phyloP scores from a whole-genome alignment of 2,329 filamentous ascomycete genomes.

The Talaromyces sp. region DNA sequence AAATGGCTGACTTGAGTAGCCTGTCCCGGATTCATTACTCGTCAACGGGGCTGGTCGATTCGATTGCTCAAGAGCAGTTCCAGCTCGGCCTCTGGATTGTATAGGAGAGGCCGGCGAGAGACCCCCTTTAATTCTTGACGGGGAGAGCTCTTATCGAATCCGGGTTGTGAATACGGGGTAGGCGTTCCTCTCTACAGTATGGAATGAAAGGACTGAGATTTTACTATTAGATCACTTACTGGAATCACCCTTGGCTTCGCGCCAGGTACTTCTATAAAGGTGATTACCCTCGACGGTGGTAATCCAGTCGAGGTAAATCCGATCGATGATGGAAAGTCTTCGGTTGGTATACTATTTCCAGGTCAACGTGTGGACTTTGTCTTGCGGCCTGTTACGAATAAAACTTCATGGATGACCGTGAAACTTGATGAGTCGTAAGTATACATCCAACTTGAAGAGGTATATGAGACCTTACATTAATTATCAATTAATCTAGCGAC shows the following conservation, averaged over 20 bases:
- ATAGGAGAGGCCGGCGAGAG: slow-evolving; percentile 23
- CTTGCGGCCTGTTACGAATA: slow-evolving; percentile 23
- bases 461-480: slow-evolving; percentile 17
- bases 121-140: slow-evolving; percentile 28
- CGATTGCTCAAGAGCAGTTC: slow-evolving; percentile 46
- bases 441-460: slow-evolving; percentile 3
- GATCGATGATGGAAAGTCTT: slow-evolving; percentile 24
- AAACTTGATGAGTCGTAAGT: slow-evolving; percentile 39
- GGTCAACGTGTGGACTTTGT: slow-evolving; percentile 47
- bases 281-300: slow-evolving; percentile 45
- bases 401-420: slow-evolving; percentile 28
- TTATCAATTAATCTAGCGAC: slow-evolving; percentile 26
- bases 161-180: slow-evolving; percentile 48
- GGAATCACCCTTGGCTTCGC: slow-evolving; percentile 38
- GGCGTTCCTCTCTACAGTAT: not conserved
- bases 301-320: slow-evolving; percentile 29
- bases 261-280: slow-evolving; percentile 26
- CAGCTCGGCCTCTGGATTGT: slow-evolving; percentile 47
- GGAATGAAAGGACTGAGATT: not conserved
- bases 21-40: slow-evolving; percentile 48
- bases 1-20: slow-evolving; percentile 30
- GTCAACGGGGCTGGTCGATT: slow-evolving; percentile 49
- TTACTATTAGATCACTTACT: slow-evolving; percentile 34
- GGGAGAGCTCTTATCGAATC: slow-evolving; percentile 32
- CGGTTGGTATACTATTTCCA: slow-evolving; percentile 43